Evolutionary conservation across 345 rosid genomes (phyloP).

Genomic region (Lepidium didymum): DNA sequence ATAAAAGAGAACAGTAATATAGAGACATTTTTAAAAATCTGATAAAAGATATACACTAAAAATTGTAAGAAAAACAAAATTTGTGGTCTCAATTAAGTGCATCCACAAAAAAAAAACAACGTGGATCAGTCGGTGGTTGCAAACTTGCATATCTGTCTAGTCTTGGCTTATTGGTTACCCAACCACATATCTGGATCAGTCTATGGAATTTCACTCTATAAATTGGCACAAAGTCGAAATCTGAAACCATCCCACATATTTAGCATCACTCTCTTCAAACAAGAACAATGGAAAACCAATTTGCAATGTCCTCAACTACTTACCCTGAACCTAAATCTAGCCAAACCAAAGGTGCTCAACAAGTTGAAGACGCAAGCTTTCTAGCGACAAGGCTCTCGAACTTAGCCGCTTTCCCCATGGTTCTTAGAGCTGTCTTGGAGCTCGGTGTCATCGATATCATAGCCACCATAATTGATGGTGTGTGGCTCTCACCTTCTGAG

Average conservation of each 20-base stretch:
- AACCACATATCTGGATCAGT: too few species aligned
- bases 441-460: constrained; percentile 37
- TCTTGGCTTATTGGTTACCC: too few species aligned
- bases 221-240: neutral
- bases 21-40: too few species aligned
- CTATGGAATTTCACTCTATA: neutral
- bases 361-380: neutral
- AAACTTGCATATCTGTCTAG: too few species aligned
- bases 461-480: neutral
- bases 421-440: constrained; percentile 34
- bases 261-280: neutral
- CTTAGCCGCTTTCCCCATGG: constrained; percentile 30
- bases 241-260: neutral
- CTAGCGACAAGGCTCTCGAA: neutral
- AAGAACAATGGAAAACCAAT: neutral
- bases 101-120: too few species aligned
- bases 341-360: neutral
- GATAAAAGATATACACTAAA: too few species aligned
- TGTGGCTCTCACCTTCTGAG: constrained; percentile 26
- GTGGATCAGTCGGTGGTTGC: too few species aligned
- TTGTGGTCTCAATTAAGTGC: too few species aligned
- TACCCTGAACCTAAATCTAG: neutral
- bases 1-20: too few species aligned
- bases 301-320: neutral
- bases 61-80: too few species aligned